phyloP scores from a whole-genome alignment of 345 rosid genomes.

The Hibiscus mutabilis region DNA sequence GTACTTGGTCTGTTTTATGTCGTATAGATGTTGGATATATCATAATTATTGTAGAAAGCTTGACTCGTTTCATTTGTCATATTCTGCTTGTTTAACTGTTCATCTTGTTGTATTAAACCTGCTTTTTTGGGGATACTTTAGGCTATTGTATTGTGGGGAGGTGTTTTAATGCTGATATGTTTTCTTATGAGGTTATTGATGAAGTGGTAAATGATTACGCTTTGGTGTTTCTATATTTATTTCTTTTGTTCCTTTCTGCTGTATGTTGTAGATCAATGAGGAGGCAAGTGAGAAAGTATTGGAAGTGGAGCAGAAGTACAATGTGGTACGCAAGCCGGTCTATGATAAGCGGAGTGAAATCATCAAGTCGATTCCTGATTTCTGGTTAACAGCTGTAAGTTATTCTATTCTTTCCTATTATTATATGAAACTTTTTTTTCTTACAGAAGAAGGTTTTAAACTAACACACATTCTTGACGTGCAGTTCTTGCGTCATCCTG shows the following conservation, averaged over 20 bases:
- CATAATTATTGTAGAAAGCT: background rate
- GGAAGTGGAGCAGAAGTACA: conserved; percentile 84
- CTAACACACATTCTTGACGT: conserved; percentile 7
- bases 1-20: background rate
- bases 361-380: conserved; percentile 78
- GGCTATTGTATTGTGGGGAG: background rate
- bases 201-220: background rate
- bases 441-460: background rate
- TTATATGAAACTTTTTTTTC: background rate
- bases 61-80: background rate
- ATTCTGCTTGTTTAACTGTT: background rate
- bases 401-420: conserved; percentile 1
- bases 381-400: conserved; percentile 92
- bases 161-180: background rate
- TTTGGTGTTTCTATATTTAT: background rate
- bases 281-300: conserved; percentile 88
- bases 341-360: conserved; percentile 73
- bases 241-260: background rate
- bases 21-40: no score
- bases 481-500: conserved; percentile 90
- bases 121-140: background rate
- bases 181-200: background rate
- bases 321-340: conserved; percentile 73
- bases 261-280: conserved; percentile 59
- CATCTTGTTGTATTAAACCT: background rate